Percentiles rank a stretch among this genome's conserved stretches.
Evolutionary conservation across 2,329 filamentous ascomycete genomes (phyloP).

Genomic region (Fulvia fulva): DNA sequence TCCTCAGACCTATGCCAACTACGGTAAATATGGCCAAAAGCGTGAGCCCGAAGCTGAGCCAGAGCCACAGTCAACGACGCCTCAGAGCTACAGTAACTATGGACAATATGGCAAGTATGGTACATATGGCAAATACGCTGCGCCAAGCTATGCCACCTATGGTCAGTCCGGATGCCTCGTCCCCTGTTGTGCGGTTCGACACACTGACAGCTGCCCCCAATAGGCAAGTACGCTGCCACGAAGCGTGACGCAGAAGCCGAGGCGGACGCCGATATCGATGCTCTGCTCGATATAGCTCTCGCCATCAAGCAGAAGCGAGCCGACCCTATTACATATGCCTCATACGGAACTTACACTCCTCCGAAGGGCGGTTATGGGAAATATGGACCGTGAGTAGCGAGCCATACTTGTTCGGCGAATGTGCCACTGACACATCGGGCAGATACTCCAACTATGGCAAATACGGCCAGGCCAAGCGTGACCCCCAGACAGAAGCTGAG

Average conservation of each 20-base stretch:
- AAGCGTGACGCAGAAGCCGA: slow-evolving; percentile 8
- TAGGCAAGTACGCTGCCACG: slow-evolving; percentile 2
- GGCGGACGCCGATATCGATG: slow-evolving; percentile 9
- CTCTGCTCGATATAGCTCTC: slow-evolving; percentile 4
- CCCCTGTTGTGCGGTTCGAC: neutral
- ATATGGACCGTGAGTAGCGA: neutral
- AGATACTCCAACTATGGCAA: slow-evolving; percentile 4
- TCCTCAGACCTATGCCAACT: neutral
- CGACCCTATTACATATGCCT: neutral
- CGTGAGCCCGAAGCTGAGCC: neutral
- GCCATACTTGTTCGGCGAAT: neutral
- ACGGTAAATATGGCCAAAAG: neutral
- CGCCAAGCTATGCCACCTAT: neutral
- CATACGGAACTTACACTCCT: neutral
- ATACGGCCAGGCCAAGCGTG: neutral
- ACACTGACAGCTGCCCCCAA: neutral
- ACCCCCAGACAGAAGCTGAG: slow-evolving; percentile 2
- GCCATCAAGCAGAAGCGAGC: slow-evolving; percentile 10
- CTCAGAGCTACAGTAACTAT: neutral
- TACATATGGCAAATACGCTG: neutral
- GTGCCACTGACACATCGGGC: neutral
- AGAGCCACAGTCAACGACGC: neutral
- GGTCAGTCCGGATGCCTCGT: neutral
- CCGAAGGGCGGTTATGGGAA: neutral
- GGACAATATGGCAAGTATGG: neutral